These are phyloP conservation scores for Liriodendron chinense DNA, from an alignment of 164 flowering plant genomes.

Conservation along the genomic window DNA sequence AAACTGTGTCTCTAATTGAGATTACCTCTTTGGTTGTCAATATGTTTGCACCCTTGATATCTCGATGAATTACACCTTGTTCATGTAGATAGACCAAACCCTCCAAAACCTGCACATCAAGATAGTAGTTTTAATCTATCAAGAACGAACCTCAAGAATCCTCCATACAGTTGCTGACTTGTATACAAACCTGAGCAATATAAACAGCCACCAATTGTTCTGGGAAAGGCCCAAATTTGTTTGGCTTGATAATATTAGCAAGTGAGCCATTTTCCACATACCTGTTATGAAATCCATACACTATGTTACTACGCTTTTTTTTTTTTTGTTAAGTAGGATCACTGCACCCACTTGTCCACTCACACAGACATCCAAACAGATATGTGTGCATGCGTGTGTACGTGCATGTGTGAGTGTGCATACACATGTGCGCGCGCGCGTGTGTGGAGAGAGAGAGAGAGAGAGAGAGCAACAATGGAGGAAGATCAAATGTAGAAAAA, in stretches of 20 bases:
- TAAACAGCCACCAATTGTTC: slow-evolving; percentile 94
- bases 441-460: too few relatives aligned
- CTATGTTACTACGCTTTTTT: background rate
- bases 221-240: slow-evolving; percentile 97
- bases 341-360: too few relatives aligned
- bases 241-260: slow-evolving; percentile 97
- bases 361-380: too few relatives aligned
- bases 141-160: background rate
- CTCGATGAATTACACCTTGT: slow-evolving; percentile 98
- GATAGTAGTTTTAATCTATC: background rate
- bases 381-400: too few relatives aligned
- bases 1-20: too few relatives aligned
- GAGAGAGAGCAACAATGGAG: too few relatives aligned
- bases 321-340: background rate
- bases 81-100: slow-evolving; percentile 97
- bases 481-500: background rate
- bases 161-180: background rate
- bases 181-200: slow-evolving; percentile 78
- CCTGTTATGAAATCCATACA: slow-evolving; percentile 32
- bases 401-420: too few relatives aligned
- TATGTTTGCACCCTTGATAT: slow-evolving; percentile 98
- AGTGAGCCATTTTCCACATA: slow-evolving; percentile 99
- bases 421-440: too few relatives aligned
- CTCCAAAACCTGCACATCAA: slow-evolving; percentile 71
- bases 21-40: slow-evolving; percentile 94